Conservation (phyloP, 2,329 filamentous ascomycete genomes). For the Metarhizium robertsii region DNA sequence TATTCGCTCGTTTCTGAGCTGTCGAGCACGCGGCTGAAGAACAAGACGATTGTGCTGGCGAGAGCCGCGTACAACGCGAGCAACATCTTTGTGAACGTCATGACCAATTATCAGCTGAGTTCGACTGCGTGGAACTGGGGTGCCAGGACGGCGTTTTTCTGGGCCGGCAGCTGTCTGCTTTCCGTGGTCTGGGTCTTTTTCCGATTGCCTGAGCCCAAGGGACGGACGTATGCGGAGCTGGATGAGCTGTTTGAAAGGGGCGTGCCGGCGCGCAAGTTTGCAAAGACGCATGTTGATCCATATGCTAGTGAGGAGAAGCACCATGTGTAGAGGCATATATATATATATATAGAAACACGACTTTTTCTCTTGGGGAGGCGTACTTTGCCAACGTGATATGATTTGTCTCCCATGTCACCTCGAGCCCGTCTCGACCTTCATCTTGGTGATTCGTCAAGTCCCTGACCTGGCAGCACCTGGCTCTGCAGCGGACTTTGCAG, state of each 20-base stretch:
- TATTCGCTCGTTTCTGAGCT: constrained; percentile 44
- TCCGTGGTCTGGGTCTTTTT: constrained; percentile 40
- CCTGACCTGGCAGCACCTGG: background rate
- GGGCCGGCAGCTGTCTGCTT: constrained; percentile 37
- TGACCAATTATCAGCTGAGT: constrained; percentile 39
- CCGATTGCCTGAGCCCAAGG: constrained; percentile 45
- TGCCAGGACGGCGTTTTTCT: constrained; percentile 37
- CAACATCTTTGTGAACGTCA: constrained; percentile 40
- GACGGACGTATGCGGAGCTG: constrained; percentile 33
- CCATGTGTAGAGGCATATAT: background rate
- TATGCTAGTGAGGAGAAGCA: constrained; percentile 14
- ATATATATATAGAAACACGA: too few species aligned
- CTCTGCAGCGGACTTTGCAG: constrained; percentile 10
- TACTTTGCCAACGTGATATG: too few species aligned
- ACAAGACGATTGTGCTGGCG: constrained; percentile 45
- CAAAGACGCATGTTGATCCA: constrained; percentile 26
- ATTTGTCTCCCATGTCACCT: too few species aligned
- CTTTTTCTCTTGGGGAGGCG: too few species aligned
- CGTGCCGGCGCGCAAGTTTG: constrained; percentile 23
- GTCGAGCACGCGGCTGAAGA: constrained; percentile 42
- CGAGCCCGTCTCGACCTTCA: too few species aligned
- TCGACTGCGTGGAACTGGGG: constrained; percentile 37
- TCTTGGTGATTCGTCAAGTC: too few species aligned
- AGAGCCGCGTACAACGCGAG: constrained; percentile 32
- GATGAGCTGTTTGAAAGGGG: constrained; percentile 22